Evolutionary conservation across 140 eudicot species (phyloP), one percentile per base, ranked within the genome.

Genomic region (Stevia rebaudiana): DNA sequence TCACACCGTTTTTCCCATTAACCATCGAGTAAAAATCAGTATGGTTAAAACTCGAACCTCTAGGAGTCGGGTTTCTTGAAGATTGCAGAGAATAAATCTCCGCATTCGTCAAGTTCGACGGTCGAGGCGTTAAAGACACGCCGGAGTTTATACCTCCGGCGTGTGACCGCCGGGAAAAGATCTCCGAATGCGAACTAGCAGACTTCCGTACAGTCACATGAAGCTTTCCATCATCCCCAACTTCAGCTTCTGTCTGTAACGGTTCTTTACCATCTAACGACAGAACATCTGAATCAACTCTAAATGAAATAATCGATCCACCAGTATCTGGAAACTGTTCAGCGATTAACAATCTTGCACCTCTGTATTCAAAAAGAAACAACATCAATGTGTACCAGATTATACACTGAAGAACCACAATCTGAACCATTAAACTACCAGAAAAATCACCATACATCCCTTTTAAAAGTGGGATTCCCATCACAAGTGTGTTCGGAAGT

Each of bases 241-340:
- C 70, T 67, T 87, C 95, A 22, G 95, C 98, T 62, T 90, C 81
- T 1, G 98, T 90, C 30, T 90, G 81, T 39, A 90, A 60, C 5
- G 95, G 95, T 76, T 90, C 98, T 78, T 90, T 90, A 0, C 98
- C 98, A 69, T 90, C 98, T 1, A 90, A 33, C 1, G 98, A 90
- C 8, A 87, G 50, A 11, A 90, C 75, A 51, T 90, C 95, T 39
- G 88, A 82, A 56, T 90, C 97, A 42, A 90, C 86, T 47, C 86
- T 63, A 41, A 87, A 90, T 3, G 97, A 90, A 1, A 87, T 74
- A 3, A 90, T 90, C 0, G 94, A 84, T 1, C 84, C 97, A 61
- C 84, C 97, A 25, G 94, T 87, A 28, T 90, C 95, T 3, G 97
- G 97, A 73, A 90, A 90, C 82, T 90, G 97, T 70, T 90, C 97